Conservation (phyloP, 805 yeast species). For the Candida odintsovae region DNA sequence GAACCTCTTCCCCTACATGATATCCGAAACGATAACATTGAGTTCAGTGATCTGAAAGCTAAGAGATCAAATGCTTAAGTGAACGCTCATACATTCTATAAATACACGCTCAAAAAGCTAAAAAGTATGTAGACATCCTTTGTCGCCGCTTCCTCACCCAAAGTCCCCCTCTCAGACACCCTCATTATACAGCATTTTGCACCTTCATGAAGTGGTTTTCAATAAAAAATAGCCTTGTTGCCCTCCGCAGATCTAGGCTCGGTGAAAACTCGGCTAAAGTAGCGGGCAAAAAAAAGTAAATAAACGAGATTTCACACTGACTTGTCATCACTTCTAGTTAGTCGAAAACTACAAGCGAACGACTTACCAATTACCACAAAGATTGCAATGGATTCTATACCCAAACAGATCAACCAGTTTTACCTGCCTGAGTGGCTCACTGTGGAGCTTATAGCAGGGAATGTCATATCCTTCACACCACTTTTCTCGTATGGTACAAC, state of each 20-base stretch:
- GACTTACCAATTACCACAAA: background rate
- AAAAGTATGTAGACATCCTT: background rate
- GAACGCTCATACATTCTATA: background rate
- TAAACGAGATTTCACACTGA: background rate
- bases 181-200: no score
- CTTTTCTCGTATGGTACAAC: conserved; percentile 84
- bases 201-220: no score
- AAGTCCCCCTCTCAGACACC: background rate
- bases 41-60: background rate
- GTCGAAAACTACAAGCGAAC: background rate
- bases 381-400: conserved; percentile 11
- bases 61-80: background rate
- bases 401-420: conserved; percentile 35
- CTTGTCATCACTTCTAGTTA: no score
- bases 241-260: no score
- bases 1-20: conserved; percentile 5
- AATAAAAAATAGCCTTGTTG: no score
- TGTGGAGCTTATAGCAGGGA: conserved; percentile 52
- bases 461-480: conserved; percentile 75
- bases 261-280: background rate
- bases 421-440: conserved; percentile 45
- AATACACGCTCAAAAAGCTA: background rate
- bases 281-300: background rate
- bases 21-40: conserved; percentile 7
- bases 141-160: no score